A percentile compares a stretch with the other conserved stretches of the same genome.
These are phyloP conservation scores for Usnea hakonensis DNA, from an alignment of 495 filamentous ascomycete species.

Conservation along the genomic window DNA sequence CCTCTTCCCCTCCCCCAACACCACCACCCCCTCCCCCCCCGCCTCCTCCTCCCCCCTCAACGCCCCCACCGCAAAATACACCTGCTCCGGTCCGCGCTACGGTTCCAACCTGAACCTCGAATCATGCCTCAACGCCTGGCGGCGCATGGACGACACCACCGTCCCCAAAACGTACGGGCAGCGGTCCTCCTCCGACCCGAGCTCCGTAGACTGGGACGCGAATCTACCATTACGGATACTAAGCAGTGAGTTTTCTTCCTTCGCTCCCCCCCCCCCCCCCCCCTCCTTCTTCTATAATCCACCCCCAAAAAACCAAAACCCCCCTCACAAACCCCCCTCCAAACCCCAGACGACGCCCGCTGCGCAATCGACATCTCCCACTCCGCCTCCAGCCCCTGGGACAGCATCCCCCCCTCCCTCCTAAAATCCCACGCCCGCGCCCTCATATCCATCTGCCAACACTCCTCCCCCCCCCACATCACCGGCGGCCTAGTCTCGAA, in stretches of 20 bases:
- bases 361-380: conserved; percentile 11
- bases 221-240: neutral
- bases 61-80: neutral
- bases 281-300: too few relatives aligned
- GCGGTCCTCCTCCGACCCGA: neutral
- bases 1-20: too few relatives aligned
- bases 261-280: neutral
- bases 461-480: neutral
- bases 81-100: neutral
- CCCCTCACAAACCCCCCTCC: neutral
- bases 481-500: neutral
- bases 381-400: neutral
- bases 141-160: neutral
- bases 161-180: conserved; percentile 1
- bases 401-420: neutral
- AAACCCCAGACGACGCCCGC: neutral
- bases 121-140: neutral
- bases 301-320: too few relatives aligned
- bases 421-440: conserved; percentile 3
- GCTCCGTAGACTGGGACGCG: neutral
- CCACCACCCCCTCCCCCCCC: neutral
- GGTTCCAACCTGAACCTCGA: conserved; percentile 1
- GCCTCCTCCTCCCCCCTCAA: neutral
- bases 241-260: neutral
- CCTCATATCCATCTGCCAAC: conserved; percentile 2